Base-by-base conservation (phyloP, 106 monocot species). In the Acorus calamus region DNA sequence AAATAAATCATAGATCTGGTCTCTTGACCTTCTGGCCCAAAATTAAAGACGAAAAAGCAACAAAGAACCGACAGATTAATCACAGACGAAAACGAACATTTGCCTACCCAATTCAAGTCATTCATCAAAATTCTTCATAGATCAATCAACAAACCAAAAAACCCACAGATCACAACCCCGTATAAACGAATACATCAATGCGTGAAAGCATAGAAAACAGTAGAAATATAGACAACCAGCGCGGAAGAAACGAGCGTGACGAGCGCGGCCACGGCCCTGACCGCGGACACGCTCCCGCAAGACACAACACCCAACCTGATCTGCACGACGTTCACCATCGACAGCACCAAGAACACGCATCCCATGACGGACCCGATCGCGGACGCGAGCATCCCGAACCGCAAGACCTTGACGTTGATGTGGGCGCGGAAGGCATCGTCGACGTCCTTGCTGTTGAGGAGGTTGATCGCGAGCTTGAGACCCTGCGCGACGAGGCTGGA, bases 201-300 rank as follows among this genome's bases (percentile, higher is more conserved):
- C 7, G 81, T 89, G 80, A 89, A 89, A 11, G 88, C 73, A 61
- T 84, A 89, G 78, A 89, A 70, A 14, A 84, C 76, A 5, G 81
- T 89, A 46, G 71, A 78, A 59, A 81, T 73, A 59, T 89, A 89
- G 44, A 89, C 69, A 14, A 57, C 53, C 14, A 88, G 80, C 2
- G 87, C 87, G 11, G 84, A 63, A 8, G 80, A 55, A 14, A 88
- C 83, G 46, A 88, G 87, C 5, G 68, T 66, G 12, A 84, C 71
- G 6, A 88, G 83, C 12, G 71, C 72, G 9, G 60, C 77, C 2
- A 78, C 78, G 5, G 84, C 74, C 42, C 78, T 66, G 11, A 78
- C 78, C n/a, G 87, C 55, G 12, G 80, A 60, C 43, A 44, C 7
- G 59, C 80, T 76, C 56, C 80, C 83, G 66, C 87, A 74, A 28